phyloP scores from a whole-genome alignment of 1,284 basidiomycete species.

The Rhizoctonia solani region DNA sequence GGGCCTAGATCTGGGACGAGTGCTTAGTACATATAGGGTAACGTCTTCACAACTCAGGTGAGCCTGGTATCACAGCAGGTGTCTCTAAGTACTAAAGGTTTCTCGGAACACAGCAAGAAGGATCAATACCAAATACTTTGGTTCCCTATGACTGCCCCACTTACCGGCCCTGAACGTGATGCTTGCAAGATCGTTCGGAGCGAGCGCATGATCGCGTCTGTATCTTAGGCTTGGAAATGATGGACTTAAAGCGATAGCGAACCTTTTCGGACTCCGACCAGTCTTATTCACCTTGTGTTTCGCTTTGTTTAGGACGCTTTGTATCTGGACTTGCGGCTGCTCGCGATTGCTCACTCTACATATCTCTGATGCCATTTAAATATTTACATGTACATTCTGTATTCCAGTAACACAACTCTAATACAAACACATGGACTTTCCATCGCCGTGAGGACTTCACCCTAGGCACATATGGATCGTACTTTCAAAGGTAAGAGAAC shows the following conservation, averaged over 20 bases:
- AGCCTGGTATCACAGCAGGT: conserved; percentile 41
- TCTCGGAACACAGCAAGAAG: conserved; percentile 40
- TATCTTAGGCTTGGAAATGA: neutral
- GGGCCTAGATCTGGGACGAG: conserved; percentile 14
- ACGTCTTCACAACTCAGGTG: conserved; percentile 50
- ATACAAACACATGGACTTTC: neutral
- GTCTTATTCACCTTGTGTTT: neutral
- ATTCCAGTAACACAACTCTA: neutral
- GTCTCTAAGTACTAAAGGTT: neutral
- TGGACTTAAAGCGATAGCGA: neutral
- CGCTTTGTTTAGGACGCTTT: neutral
- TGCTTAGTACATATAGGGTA: conserved; percentile 14
- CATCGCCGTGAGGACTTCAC: conserved; percentile 23
- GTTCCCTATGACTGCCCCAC: conserved; percentile 43
- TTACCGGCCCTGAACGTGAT: conserved; percentile 52
- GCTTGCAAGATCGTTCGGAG: conserved; percentile 60
- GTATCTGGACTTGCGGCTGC: neutral
- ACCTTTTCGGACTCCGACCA: neutral
- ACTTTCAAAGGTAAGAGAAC: neutral
- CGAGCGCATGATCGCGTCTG: conserved; percentile 40
- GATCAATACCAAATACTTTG: conserved; percentile 47
- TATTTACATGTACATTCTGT: no score
- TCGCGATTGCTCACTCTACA: neutral
- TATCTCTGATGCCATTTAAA: neutral
- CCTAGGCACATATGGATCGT: conserved; percentile 11